Evolutionary conservation across 192 early-diverging fungal species (phyloP).

Genomic region (Backusella parvicylindrica): DNA sequence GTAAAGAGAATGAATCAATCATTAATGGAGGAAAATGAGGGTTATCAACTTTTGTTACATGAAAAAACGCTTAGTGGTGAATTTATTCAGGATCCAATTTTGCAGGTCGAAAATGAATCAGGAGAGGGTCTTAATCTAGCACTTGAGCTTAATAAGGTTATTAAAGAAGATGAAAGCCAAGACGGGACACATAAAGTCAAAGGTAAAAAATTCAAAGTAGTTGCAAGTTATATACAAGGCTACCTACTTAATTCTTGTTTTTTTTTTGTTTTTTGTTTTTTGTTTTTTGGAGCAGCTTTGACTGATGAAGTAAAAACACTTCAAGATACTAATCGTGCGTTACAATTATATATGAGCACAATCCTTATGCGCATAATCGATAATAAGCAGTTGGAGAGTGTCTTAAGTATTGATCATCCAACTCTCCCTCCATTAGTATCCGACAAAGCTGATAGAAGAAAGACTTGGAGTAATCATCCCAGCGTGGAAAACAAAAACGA

Average conservation of each 20-base stretch:
- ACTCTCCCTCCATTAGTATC: constrained; percentile 4
- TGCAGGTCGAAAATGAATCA: constrained; percentile 31
- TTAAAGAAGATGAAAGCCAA: neutral
- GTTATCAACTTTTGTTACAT: constrained; percentile 69
- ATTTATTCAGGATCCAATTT: constrained; percentile 48
- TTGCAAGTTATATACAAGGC: neutral
- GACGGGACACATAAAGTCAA: neutral
- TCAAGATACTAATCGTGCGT: constrained; percentile 61
- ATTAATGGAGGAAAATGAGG: constrained; percentile 79
- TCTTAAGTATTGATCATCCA: constrained; percentile 35
- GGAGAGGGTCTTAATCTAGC: constrained; percentile 18
- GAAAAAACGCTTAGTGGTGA: constrained; percentile 77
- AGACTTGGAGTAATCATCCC: neutral
- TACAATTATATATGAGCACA: constrained; percentile 70
- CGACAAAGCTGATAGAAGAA: neutral
- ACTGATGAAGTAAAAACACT: constrained; percentile 53
- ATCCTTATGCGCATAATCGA: constrained; percentile 70
- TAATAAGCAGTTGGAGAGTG: constrained; percentile 40
- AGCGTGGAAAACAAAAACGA: neutral
- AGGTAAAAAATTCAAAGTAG: neutral
- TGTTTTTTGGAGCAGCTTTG: constrained; percentile 24
- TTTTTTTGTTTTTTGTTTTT: constrained; percentile 7
- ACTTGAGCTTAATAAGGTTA: constrained; percentile 18
- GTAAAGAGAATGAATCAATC: constrained; percentile 59
- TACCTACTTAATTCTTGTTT: neutral